Conservation (phyloP, 2,329 filamentous ascomycete species). For the Ophiocordyceps camponoti-rufipedis region DNA sequence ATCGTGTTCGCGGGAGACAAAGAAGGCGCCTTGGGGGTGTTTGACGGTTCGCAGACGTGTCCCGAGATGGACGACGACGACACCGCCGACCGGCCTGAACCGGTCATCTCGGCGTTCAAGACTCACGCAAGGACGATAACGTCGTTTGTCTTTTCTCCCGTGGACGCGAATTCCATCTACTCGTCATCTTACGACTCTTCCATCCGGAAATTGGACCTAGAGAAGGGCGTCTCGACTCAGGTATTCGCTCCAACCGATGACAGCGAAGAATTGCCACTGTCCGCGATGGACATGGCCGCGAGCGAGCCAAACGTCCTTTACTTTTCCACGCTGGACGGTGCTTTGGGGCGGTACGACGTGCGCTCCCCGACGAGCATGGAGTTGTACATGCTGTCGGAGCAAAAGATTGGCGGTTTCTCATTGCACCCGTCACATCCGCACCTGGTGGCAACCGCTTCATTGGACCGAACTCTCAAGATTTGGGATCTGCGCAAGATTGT, state of each 20-base stretch:
- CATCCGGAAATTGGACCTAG: slow-evolving; percentile 70
- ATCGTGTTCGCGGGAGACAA: slow-evolving; percentile 92
- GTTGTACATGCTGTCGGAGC: slow-evolving; percentile 62
- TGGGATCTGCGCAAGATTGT: slow-evolving; percentile 80
- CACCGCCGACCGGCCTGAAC: slow-evolving; percentile 45
- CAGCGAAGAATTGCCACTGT: slow-evolving; percentile 60
- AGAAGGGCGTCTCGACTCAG: slow-evolving; percentile 62
- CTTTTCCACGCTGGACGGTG: slow-evolving; percentile 74
- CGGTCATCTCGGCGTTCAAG: slow-evolving; percentile 77
- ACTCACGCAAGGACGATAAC: slow-evolving; percentile 79
- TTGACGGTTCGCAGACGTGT: slow-evolving; percentile 63
- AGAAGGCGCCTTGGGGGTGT: slow-evolving; percentile 73
- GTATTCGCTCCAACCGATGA: slow-evolving; percentile 58
- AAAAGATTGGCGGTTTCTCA: slow-evolving; percentile 91
- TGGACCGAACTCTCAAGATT: slow-evolving; percentile 76
- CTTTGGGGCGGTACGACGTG: slow-evolving; percentile 65
- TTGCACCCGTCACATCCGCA: slow-evolving; percentile 66
- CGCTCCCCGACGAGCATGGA: slow-evolving; percentile 41
- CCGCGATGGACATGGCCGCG: slow-evolving; percentile 61
- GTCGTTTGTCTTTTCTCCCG: slow-evolving; percentile 59
- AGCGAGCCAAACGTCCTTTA: slow-evolving; percentile 57
- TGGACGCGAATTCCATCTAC: slow-evolving; percentile 58
- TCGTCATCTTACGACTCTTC: slow-evolving; percentile 87
- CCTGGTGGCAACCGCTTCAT: slow-evolving; percentile 70
- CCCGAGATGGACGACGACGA: slow-evolving; percentile 46